These are phyloP conservation scores for Stipa capillata DNA, from an alignment of 176 grass and related monocot genomes.

Conservation along the genomic window DNA sequence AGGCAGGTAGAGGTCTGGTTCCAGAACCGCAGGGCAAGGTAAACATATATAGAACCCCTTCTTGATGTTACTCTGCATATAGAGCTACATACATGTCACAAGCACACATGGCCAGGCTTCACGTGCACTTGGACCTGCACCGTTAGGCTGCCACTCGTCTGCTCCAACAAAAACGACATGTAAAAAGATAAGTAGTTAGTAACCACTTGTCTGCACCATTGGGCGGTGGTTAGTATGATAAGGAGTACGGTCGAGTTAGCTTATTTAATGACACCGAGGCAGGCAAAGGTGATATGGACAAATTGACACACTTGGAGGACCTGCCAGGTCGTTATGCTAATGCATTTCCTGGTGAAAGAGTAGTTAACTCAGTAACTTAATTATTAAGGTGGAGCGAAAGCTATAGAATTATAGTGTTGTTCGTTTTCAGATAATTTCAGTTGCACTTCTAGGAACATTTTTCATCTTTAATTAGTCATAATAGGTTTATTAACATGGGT, in stretches of 20 bases:
- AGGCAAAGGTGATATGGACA: background rate
- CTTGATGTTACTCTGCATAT: background rate
- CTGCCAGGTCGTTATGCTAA: background rate
- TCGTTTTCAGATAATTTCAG: too few species aligned
- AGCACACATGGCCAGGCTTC: background rate
- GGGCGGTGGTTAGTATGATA: background rate
- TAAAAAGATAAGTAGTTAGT: too few species aligned
- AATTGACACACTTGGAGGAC: background rate
- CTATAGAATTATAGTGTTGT: too few species aligned
- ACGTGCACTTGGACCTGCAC: background rate
- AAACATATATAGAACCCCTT: background rate
- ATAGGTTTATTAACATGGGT: too few species aligned
- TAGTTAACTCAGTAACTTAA: too few species aligned
- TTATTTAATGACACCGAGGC: background rate
- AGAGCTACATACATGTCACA: background rate
- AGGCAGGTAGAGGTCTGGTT: slow-evolving; percentile 99
- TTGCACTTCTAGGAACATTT: too few species aligned
- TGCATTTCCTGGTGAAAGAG: background rate
- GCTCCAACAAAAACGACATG: background rate
- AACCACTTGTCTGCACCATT: background rate
- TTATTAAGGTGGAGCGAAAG: too few species aligned
- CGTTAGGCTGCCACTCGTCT: background rate
- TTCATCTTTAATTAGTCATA: too few species aligned
- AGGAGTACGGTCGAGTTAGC: background rate
- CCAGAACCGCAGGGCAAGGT: slow-evolving; percentile 98